Evolutionary conservation across 2,329 filamentous ascomycete species (phyloP), one percentile per base, ranked within the genome.

Genomic region (Fusarium secorum): DNA sequence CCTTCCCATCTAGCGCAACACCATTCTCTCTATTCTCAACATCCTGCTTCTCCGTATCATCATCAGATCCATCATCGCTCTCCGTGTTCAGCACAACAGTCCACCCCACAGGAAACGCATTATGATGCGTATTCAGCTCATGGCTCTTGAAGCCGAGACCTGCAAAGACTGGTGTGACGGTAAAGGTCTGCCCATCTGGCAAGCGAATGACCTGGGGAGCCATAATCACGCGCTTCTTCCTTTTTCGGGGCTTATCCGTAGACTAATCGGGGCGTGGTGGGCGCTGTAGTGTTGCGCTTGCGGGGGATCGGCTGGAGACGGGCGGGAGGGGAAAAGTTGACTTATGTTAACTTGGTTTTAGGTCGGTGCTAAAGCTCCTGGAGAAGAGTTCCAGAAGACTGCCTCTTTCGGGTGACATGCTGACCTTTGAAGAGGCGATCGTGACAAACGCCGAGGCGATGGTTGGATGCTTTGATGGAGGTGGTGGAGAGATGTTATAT

Each of bases 141-240:
- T 93, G 91, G 62, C 90, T 89, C 79, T 95, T 96, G 89, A 98
- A 98, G 76, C 91, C 93, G 60, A 96, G 86, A 35, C 95, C 95
- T n/a, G 93, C 94, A 79, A 97, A 98, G 30, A 97, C 93, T 2
- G 94, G 93, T 18, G 89, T 90, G 35, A 97, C 92, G 6, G 90
- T 91, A 77, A 96, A 88, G 71, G 87, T 91, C 82, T 96, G 93
- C 77, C 95, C 95, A 82, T 98, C 97, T 51, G 95, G 95, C 73
- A 98, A 85, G 79, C 92, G 88, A 65, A 95, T 85, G 49, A 87
- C 79, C 64, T 83, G 78, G 41, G 81, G 79, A 51, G 79, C 68
- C 82, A 83, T 83, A 22, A 49, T 72, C 44, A 63, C 38, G 26
- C n/a, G 45, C 45, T 48, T 48, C 45, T 48, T 41, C 44, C 39